Base-by-base conservation (phyloP, 2,329 filamentous ascomycete genomes). In the Exophiala spinifera region DNA sequence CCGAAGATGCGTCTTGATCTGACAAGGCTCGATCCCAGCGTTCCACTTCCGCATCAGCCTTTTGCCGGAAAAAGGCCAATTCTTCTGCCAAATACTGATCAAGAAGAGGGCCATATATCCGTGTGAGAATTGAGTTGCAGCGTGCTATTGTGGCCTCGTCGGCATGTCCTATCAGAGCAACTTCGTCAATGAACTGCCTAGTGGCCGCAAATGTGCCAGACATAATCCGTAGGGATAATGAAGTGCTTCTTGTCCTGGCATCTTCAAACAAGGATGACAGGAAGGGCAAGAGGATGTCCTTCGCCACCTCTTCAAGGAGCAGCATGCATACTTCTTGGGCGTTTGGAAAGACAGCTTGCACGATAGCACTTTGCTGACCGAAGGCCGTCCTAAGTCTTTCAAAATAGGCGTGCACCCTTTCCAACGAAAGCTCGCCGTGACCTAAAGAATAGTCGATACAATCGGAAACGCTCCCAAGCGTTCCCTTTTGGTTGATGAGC, bases 51-150 rank as follows among this genome's bases (percentile, higher is more conserved):
- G 79, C 76, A 57, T 92, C 87, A 13, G 89, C 89, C 59, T 86
- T 82, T 51, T 81, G 80, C 25, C 86, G 87, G 70, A 97, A 97
- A 66, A 84, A 86, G 46, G 92, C 89, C 25, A 96, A 76, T 73
- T 99, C 94, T 67, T 96, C 92, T 59, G 90, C 85, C 14, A 99
- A 77, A 69, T 97, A 99, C 1, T 95, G 74, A 68, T 96, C 91
- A n/a, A 97, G 78, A 67, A 97, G 92, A 36, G 88, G 90, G 68
- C 96, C 92, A 64, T 96, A 97, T 0, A 91, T 84, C 59, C 80
- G 81, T 14, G 85, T 74, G 13, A 91, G 79, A 47, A 90, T 79
- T 54, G 82, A 78, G 63, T 85, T 86, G 13, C 87, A 80, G 61
- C 85, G 83, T 8, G 84, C 79, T 42, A 79, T 70, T 45, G 88